Evolutionary conservation across 352 stramenopile species (phyloP).

Genomic region (Globisporangium heterothallicum): DNA sequence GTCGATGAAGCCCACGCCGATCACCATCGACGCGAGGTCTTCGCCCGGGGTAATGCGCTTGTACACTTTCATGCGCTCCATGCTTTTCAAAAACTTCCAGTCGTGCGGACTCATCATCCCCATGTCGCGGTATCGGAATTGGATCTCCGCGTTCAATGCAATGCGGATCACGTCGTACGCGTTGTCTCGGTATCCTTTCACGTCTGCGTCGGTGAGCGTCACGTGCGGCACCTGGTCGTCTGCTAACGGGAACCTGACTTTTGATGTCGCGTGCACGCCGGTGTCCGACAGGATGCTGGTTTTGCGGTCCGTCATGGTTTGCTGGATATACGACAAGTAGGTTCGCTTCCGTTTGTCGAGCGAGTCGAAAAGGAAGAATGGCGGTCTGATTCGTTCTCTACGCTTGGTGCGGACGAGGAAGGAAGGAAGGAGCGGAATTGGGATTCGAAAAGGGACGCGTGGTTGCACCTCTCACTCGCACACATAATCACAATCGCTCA

Average conservation of each 20-base stretch:
- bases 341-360: no score
- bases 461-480: no score
- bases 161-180: constrained; percentile 6
- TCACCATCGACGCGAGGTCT: constrained; percentile 27
- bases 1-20: constrained; percentile 38
- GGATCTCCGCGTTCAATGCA: constrained; percentile 35
- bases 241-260: constrained; percentile 20
- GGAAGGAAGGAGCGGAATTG: no score
- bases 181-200: constrained; percentile 19
- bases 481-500: no score
- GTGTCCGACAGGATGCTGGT: constrained; percentile 6
- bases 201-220: constrained; percentile 27
- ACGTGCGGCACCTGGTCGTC: constrained; percentile 17
- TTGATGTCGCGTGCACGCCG: not conserved
- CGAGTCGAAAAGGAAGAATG: no score
- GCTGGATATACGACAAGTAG: no score
- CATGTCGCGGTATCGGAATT: constrained; percentile 19
- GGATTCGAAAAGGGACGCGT: no score
- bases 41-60: constrained; percentile 22
- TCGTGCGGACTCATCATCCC: constrained; percentile 16
- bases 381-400: no score
- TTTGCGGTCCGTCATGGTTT: constrained; percentile 13
- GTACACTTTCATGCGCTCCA: constrained; percentile 31
- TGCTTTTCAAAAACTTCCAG: constrained; percentile 32
- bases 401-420: no score